Evolutionary conservation across 2,329 filamentous ascomycete species (phyloP), one percentile per base, ranked within the genome.

Genomic region (Orbilia ellipsospora): DNA sequence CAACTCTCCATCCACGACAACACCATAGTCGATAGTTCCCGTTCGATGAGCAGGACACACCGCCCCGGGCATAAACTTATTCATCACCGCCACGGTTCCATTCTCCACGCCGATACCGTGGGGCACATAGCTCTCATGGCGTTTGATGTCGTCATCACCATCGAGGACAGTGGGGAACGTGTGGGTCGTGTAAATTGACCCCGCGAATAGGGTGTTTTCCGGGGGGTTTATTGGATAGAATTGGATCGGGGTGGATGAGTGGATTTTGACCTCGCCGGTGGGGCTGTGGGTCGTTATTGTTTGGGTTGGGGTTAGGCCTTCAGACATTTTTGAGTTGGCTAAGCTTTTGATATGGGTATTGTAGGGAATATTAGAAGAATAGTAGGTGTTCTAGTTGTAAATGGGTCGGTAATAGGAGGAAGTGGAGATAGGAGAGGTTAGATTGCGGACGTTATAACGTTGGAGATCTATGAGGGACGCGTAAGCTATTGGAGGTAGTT

Each of bases 1-100:
- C 28, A 88, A 79, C 77, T 83, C 82, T 0, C 87, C 87, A 77
- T 88, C 86, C 5, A 88, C 78, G 1, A 88, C 83, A 63, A 88
- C 82, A 1, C 86, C 87, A 76, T 85, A 88, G 78, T 88, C 87
- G 1, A 88, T 80, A 45, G 83, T 85, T 77, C 85, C 83, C 0
- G 86, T 87, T 12, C 86, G 83, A 77, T 88, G 87, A 83, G 87
- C 85, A 16, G 84, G 80, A 18, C 82, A 82, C 18, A 80, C 79
- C 45, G 83, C 82, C 2, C 80, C 81, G 0, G 85, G 85, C 0
- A 81, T 81, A 77, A 87, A 85, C 78, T 87, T 85, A 20, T 86
- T 84, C 65, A 84, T 82, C 1, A 85, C 83, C 28, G 83, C 83
- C 0, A 86, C 83, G 0, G 82, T 84, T 45, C 85, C 85, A 2